A percentile compares a stretch with the other conserved stretches of the same genome.
phyloP scores from a whole-genome alignment of 257 asterid species.

The Ballota nigra region DNA sequence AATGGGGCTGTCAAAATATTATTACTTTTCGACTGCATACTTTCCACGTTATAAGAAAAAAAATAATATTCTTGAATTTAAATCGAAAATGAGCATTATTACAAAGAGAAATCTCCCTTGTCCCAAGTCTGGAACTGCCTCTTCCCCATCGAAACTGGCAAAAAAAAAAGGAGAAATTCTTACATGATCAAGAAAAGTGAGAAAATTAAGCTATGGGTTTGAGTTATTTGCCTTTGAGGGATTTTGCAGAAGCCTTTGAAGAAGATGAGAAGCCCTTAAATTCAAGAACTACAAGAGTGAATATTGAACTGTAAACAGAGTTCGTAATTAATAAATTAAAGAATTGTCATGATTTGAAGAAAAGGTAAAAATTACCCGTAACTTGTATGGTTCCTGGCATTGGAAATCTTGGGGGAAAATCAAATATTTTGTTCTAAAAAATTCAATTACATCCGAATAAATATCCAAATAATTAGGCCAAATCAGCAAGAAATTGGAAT shows the following conservation, averaged over 20 bases:
- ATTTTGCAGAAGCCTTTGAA: slow-evolving; percentile 48
- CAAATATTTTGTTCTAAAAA: background rate
- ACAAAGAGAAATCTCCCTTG: slow-evolving; percentile 80
- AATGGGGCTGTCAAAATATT: slow-evolving; percentile 64
- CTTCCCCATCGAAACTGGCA: slow-evolving; percentile 86
- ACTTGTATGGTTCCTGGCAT: slow-evolving; percentile 96
- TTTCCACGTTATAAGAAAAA: background rate
- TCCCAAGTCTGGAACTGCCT: slow-evolving; percentile 67
- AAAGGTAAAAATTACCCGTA: slow-evolving; percentile 50
- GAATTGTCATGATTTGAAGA: background rate
- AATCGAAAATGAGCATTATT: slow-evolving; percentile 38
- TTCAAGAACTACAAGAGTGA: slow-evolving; percentile 57
- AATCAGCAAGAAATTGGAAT: slow-evolving; percentile 14
- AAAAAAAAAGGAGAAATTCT: background rate
- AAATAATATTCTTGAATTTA: slow-evolving; percentile 10
- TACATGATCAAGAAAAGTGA: slow-evolving; percentile 1
- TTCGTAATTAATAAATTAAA: background rate
- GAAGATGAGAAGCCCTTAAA: slow-evolving; percentile 67
- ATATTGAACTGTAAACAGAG: slow-evolving; percentile 8
- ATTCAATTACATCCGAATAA: background rate
- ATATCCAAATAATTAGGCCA: background rate
- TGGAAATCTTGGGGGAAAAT: slow-evolving; percentile 15
- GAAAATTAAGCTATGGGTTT: background rate
- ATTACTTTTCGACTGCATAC: slow-evolving; percentile 5
- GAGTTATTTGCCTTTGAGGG: slow-evolving; percentile 56